These are phyloP conservation scores for Neofusicoccum ribis DNA, from an alignment of 2,329 filamentous ascomycete species.

Conservation along the genomic window DNA sequence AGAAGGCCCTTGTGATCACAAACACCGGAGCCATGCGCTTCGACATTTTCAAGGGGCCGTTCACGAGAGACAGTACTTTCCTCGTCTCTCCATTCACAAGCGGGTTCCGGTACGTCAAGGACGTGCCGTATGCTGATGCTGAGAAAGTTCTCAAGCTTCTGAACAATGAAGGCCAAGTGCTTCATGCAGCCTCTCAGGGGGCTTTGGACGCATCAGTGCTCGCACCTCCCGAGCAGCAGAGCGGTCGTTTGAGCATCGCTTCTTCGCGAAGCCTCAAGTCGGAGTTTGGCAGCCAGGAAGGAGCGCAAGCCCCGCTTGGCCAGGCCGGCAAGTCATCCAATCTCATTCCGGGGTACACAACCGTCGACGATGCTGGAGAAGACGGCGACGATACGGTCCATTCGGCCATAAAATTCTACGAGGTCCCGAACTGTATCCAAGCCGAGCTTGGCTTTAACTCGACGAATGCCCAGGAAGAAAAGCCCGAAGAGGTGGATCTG, in stretches of 20 bases:
- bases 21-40: constrained; percentile 94
- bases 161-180: constrained; percentile 58
- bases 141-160: constrained; percentile 63
- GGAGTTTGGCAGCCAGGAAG: constrained; percentile 4
- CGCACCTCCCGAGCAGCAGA: constrained; percentile 46
- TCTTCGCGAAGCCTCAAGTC: not conserved
- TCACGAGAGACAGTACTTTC: constrained; percentile 84
- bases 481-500: constrained; percentile 75
- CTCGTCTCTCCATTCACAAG: constrained; percentile 87
- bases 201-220: constrained; percentile 36
- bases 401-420: constrained; percentile 69
- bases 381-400: constrained; percentile 94
- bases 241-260: constrained; percentile 3
- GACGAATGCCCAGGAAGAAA: constrained; percentile 23
- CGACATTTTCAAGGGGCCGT: constrained; percentile 89
- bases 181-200: constrained; percentile 34
- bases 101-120: constrained; percentile 71
- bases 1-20: constrained; percentile 70
- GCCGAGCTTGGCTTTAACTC: constrained; percentile 62
- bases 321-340: constrained; percentile 37
- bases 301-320: constrained; percentile 32
- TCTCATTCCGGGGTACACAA: constrained; percentile 82
- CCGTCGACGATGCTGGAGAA: constrained; percentile 74
- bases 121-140: constrained; percentile 78
- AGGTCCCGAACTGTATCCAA: constrained; percentile 82